Percentiles rank a stretch among this genome's conserved stretches.
phyloP scores from a whole-genome alignment of 441 rosid species.

The Euphorbia celastroides region DNA sequence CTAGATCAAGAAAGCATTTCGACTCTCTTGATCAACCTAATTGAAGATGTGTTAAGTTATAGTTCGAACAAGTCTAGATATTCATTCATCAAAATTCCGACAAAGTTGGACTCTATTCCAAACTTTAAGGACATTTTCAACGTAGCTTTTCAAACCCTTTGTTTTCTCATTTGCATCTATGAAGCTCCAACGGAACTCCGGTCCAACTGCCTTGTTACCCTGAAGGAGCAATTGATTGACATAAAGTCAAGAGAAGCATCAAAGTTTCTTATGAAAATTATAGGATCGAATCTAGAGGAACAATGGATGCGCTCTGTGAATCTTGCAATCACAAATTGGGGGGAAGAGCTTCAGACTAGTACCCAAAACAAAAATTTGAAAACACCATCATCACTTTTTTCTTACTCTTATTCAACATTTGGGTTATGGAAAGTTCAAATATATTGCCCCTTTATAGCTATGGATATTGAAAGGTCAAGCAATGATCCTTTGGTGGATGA shows the following conservation, averaged over 20 bases:
- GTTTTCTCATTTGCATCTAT: constrained; percentile 60
- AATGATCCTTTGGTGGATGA: constrained; percentile 42
- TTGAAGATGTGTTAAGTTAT: constrained; percentile 54
- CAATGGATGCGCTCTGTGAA: constrained; percentile 83
- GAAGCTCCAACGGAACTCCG: constrained; percentile 72
- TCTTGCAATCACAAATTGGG: constrained; percentile 82
- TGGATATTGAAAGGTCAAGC: constrained; percentile 55
- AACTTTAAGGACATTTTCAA: constrained; percentile 53
- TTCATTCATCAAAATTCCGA: constrained; percentile 34
- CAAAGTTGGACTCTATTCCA: constrained; percentile 26
- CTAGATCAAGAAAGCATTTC: constrained; percentile 37
- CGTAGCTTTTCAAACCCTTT: constrained; percentile 54
- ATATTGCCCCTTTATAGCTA: constrained; percentile 77
- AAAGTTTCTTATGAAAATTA: constrained; percentile 50
- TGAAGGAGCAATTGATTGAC: constrained; percentile 47
- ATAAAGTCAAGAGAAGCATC: constrained; percentile 43
- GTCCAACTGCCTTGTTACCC: constrained; percentile 38
- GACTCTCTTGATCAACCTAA: constrained; percentile 38
- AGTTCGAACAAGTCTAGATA: constrained; percentile 30
- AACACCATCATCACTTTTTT: constrained; percentile 74
- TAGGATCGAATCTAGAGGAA: constrained; percentile 79
- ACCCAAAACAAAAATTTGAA: constrained; percentile 21
- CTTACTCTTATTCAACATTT: constrained; percentile 52
- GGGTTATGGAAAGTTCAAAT: constrained; percentile 82
- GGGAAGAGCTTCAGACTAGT: constrained; percentile 39